Percentiles rank a stretch among this genome's conserved stretches.
Evolutionary conservation across 768 basidiomycete genomes (phyloP).

Genomic region (Phylloporus rhodoxanthus): DNA sequence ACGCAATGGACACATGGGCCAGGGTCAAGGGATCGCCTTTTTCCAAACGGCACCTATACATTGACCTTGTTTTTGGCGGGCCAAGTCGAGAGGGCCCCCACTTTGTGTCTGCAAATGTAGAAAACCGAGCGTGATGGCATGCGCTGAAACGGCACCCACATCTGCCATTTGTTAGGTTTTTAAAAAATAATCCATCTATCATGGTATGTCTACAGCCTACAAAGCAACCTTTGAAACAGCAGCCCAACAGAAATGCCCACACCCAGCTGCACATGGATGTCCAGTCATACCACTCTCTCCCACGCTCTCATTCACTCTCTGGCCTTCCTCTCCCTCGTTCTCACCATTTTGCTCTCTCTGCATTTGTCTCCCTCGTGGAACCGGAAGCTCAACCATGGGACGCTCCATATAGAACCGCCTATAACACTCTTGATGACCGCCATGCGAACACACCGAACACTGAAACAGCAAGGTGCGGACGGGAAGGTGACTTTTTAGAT

Average conservation of each 20-base stretch:
- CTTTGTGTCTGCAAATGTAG: no score
- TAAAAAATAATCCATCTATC: no score
- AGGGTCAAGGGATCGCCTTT: no score
- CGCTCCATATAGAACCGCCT: conserved; percentile 57
- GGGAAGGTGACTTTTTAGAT: conserved; percentile 52
- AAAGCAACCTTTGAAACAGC: conserved; percentile 18
- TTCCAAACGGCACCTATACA: no score
- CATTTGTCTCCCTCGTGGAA: conserved; percentile 20
- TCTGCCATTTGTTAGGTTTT: no score
- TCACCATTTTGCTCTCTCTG: conserved; percentile 16
- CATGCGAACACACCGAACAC: conserved; percentile 73
- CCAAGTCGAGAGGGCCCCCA: no score
- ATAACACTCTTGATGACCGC: conserved; percentile 78
- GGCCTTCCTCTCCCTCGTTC: conserved; percentile 9
- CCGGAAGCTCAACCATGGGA: conserved; percentile 45
- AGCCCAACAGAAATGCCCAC: conserved; percentile 79
- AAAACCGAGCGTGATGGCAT: no score
- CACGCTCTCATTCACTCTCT: background rate
- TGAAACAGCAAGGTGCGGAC: conserved; percentile 66
- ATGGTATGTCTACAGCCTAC: no score
- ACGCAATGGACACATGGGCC: no score
- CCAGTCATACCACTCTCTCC: conserved; percentile 31
- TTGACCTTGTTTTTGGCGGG: no score
- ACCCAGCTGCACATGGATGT: conserved; percentile 72
- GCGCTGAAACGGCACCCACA: no score